phyloP scores from a whole-genome alignment of 2,329 filamentous ascomycete species.

The Hymenoscyphus infarciens region DNA sequence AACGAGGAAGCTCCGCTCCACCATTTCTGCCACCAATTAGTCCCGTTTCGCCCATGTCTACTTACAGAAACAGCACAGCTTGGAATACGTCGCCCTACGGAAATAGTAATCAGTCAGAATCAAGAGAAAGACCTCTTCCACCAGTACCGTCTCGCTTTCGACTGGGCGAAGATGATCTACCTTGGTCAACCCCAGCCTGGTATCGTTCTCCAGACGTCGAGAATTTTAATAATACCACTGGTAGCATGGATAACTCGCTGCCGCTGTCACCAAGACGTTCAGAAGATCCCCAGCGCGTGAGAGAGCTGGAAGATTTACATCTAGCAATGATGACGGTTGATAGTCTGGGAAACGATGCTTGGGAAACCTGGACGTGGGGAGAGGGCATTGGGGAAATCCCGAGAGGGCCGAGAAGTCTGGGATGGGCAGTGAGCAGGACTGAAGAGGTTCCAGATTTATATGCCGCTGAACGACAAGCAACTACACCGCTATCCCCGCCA shows the following conservation, averaged over 20 bases:
- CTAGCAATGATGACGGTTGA: conserved; percentile 36
- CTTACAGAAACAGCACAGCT: conserved; percentile 9
- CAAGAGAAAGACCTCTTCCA: conserved; percentile 28
- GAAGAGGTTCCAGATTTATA: conserved; percentile 15
- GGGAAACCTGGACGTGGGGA: conserved; percentile 30
- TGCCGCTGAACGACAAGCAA: conserved; percentile 2
- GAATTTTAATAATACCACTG: neutral
- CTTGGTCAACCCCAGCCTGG: conserved; percentile 33
- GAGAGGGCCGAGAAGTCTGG: conserved; percentile 29
- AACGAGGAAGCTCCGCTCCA: conserved; percentile 31
- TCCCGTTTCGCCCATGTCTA: conserved; percentile 15
- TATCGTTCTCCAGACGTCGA: conserved; percentile 23
- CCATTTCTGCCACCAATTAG: conserved; percentile 21
- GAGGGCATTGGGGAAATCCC: conserved; percentile 27
- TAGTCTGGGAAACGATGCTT: conserved; percentile 29
- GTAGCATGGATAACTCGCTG: neutral
- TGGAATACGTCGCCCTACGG: conserved; percentile 15
- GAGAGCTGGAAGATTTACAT: conserved; percentile 31
- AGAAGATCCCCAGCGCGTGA: conserved; percentile 31
- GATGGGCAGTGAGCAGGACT: conserved; percentile 33
- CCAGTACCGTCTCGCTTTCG: conserved; percentile 32
- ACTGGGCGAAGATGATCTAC: conserved; percentile 33
- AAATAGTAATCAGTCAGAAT: conserved; percentile 11
- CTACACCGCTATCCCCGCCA: neutral
- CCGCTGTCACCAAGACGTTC: conserved; percentile 12